phyloP scores from a whole-genome alignment of 2,329 filamentous ascomycete genomes.

The Trichoderma hamatum region DNA sequence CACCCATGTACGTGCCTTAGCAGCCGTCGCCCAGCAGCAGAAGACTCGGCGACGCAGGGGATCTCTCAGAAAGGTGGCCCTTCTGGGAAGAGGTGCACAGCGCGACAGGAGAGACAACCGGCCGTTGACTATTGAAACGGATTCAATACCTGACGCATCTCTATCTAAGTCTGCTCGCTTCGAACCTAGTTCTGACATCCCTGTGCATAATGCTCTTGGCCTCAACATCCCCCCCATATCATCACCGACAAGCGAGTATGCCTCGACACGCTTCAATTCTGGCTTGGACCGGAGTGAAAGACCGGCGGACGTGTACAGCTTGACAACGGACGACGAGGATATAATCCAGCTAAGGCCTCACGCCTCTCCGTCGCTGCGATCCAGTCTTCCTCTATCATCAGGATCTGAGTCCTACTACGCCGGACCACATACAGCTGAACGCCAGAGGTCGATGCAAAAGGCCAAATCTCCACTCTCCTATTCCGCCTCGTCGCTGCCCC shows the following conservation, averaged over 20 bases:
- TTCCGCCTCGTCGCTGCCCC: conserved; percentile 51
- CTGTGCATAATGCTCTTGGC: conserved; percentile 45
- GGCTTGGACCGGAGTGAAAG: conserved; percentile 32
- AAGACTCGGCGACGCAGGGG: conserved; percentile 72
- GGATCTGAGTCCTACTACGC: conserved; percentile 66
- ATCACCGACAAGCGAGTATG: conserved; percentile 51
- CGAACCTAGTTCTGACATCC: conserved; percentile 31
- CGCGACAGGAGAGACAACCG: conserved; percentile 60
- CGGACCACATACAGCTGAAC: conserved; percentile 45
- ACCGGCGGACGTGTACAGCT: conserved; percentile 50
- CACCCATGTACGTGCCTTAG: conserved; percentile 35
- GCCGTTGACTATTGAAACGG: conserved; percentile 48
- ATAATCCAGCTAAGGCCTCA: conserved; percentile 62
- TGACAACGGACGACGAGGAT: conserved; percentile 83
- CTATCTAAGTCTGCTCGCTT: conserved; percentile 30
- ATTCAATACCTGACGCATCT: conserved; percentile 34
- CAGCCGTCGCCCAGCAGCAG: conserved; percentile 45
- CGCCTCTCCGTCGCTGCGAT: conserved; percentile 48
- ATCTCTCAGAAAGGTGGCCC: conserved; percentile 82
- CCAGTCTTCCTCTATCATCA: conserved; percentile 53
- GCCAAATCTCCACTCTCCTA: conserved; percentile 65
- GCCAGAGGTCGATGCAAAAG: conserved; percentile 54
- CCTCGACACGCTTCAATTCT: conserved; percentile 32
- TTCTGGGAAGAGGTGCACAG: conserved; percentile 74
- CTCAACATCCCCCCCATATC: conserved; percentile 53